A percentile compares a stretch with the other conserved stretches of the same genome.
These are phyloP conservation scores for Chlorella sp. DNA, from an alignment of 139 green algal species.

Conservation along the genomic window DNA sequence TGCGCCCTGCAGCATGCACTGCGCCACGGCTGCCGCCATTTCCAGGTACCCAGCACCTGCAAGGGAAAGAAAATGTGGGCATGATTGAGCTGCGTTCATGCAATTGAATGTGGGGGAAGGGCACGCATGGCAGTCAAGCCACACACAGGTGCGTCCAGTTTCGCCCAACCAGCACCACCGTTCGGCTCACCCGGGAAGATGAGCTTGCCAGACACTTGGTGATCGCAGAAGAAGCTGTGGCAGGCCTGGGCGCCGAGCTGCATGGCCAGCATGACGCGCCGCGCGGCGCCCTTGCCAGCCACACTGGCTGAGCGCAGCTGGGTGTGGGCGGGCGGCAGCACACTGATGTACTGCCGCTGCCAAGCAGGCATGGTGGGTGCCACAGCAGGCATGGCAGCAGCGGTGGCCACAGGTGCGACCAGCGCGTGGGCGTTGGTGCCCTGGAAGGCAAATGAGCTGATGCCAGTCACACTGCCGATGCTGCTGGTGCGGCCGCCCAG, in stretches of 20 bases:
- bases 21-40: not conserved
- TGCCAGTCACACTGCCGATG: not conserved
- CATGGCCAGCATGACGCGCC: not conserved
- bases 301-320: not conserved
- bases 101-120: no score
- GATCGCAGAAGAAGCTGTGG: slow-evolving; percentile 78
- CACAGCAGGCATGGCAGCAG: not conserved
- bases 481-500: not conserved
- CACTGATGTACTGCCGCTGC: slow-evolving; percentile 14
- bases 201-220: slow-evolving; percentile 65
- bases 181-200: slow-evolving; percentile 51
- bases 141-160: no score
- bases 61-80: no score
- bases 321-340: slow-evolving; percentile 31
- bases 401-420: not conserved
- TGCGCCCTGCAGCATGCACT: slow-evolving; percentile 3
- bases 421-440: slow-evolving; percentile 57
- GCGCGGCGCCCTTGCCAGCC: not conserved
- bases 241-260: slow-evolving; percentile 27
- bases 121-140: no score
- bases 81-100: no score
- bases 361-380: slow-evolving; percentile 7
- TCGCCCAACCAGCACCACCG: no score
- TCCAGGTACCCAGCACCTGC: slow-evolving; percentile 54
- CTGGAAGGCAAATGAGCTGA: slow-evolving; percentile 60